Evolutionary conservation across 805 yeast species (phyloP), one percentile per base, ranked within the genome.

Genomic region (Myxozyma mucilagina): DNA sequence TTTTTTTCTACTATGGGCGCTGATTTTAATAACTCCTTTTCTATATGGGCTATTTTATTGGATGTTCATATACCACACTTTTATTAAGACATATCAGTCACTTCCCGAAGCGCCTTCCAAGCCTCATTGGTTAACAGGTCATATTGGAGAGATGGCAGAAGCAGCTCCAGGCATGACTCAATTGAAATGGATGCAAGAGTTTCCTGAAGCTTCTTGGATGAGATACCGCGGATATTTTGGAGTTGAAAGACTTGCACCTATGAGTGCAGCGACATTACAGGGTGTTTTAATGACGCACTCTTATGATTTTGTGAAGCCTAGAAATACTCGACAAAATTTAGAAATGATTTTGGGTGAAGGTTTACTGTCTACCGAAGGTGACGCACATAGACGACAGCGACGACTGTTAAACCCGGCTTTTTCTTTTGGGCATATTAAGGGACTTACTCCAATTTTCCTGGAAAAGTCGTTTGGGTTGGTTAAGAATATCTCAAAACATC

Each of bases 291-390:
- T 51, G 56, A 60, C 63, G 13, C 13, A 56, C 50, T 43, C 64
- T n/a, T 63, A 63, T 34, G 45, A 20, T 16, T 63, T 63, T 38
- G 59, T 42, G 47, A 63, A 60, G 54, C 43, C 66, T 7, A 8
- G 14, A 1, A 11, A 13, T 10, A 43, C 61, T 29, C 56, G 55
- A 10, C 24, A 42, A 34, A n/a, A 10, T 14, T 49, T 63, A 24
- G 55, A 18, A 0, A 10, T 38, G 45, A 32, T 59, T 42, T 10
- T 60, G 29, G 66, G 66, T 3, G 53, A 52, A 20, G 66, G 66
- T n/a, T n/a, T 62, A n/a, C 47, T 62, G 10, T 18, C n/a, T n/a
- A 58, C 61, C 11, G 66, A 62, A 29, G 60, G 59, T n/a, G 63
- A 62, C 29, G 18, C 32, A 6, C 66, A 62, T 14, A 62, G 42